Conservation (phyloP, 2,329 filamentous ascomycete genomes). For the Colletotrichum magnum region DNA sequence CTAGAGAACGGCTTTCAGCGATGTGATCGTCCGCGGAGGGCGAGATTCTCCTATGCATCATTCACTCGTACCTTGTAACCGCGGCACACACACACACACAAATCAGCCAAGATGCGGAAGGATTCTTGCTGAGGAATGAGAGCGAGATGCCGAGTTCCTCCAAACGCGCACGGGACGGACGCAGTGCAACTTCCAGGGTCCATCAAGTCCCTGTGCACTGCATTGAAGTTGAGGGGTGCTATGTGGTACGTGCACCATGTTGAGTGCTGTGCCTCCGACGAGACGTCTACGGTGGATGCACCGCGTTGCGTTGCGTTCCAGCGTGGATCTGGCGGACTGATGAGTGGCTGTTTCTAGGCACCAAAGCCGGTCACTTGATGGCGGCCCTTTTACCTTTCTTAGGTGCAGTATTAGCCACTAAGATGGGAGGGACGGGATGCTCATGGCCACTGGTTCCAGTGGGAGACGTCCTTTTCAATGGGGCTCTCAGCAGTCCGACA, state of each 20-base stretch:
- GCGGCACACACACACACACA: no score
- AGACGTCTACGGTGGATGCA: not conserved
- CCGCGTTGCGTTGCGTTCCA: no score
- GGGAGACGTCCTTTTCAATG: slow-evolving; percentile 3
- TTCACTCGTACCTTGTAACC: no score
- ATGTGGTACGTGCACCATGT: slow-evolving; percentile 11
- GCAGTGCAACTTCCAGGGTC: slow-evolving; percentile 31
- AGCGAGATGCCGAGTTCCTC: slow-evolving; percentile 5
- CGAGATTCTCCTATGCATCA: not conserved
- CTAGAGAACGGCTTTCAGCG: slow-evolving; percentile 6
- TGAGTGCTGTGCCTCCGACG: not conserved
- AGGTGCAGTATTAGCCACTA: not conserved
- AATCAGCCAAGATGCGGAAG: not conserved
- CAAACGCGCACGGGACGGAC: slow-evolving; percentile 1
- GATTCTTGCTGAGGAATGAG: not conserved
- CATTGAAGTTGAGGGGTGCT: not conserved
- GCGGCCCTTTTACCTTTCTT: no score
- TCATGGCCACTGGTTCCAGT: slow-evolving; percentile 17
- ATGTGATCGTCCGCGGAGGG: not conserved
- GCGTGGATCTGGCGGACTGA: not conserved
- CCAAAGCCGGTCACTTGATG: no score
- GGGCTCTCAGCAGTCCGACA: slow-evolving; percentile 3
- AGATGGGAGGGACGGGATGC: not conserved
- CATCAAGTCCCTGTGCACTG: slow-evolving; percentile 12
- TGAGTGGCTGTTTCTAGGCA: slow-evolving; percentile 2